Conservation (phyloP, 768 basidiomycete genomes). For the Suillus variegatus region DNA sequence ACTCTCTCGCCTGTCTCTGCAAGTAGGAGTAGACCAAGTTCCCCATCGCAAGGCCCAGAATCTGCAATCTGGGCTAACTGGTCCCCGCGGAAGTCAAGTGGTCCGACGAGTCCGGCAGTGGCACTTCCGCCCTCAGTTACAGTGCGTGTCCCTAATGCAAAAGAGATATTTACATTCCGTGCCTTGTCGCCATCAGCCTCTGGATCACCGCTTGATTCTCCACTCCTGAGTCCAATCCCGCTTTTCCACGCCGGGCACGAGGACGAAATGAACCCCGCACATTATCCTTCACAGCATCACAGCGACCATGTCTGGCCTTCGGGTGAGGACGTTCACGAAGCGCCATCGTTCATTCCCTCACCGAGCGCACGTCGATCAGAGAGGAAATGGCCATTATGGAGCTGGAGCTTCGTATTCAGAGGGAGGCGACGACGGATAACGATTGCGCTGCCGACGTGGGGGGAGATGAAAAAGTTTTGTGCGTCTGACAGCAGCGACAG, state of each 20-base stretch:
- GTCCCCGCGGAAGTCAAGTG: conserved; percentile 42
- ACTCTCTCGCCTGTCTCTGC: conserved; percentile 36
- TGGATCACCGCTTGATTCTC: conserved; percentile 42
- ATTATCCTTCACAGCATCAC: conserved; percentile 46
- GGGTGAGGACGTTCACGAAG: conserved; percentile 8
- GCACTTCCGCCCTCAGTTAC: conserved; percentile 37
- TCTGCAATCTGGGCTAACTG: conserved; percentile 41
- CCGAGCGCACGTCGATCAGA: conserved; percentile 32
- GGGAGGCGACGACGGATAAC: conserved; percentile 59
- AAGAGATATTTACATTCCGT: conserved; percentile 38
- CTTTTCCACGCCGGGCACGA: conserved; percentile 46
- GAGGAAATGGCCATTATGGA: conserved; percentile 27
- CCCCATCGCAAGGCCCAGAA: conserved; percentile 31
- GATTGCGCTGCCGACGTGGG: conserved; percentile 42
- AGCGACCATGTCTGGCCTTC: conserved; percentile 36
- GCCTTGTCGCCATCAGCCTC: conserved; percentile 31
- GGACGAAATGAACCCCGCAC: conserved; percentile 47
- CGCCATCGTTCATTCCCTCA: conserved; percentile 30
- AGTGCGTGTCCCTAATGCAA: conserved; percentile 39
- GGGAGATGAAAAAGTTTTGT: conserved; percentile 16
- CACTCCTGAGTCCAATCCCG: conserved; percentile 38
- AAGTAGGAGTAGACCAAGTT: conserved; percentile 25
- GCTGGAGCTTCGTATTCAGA: conserved; percentile 54
- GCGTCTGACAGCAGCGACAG: conserved; percentile 12
- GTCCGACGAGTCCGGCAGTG: conserved; percentile 40